Evolutionary conservation across 495 filamentous ascomycete species (phyloP), one percentile per base, ranked within the genome.

Genomic region (Patellaria atrata): DNA sequence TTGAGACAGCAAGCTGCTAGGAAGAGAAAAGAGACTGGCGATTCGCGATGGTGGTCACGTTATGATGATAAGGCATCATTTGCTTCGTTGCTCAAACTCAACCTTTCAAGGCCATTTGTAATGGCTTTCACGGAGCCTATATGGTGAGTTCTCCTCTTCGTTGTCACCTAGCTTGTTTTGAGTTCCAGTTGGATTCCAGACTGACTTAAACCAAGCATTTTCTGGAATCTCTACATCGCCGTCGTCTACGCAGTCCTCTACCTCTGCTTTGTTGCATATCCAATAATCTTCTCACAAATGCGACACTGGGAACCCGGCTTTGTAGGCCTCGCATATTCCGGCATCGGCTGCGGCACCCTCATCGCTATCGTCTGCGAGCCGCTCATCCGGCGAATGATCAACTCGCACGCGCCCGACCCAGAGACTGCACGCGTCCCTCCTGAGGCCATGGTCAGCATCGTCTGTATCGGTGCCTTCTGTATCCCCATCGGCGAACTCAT

Each of bases 101-200:
- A 81, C 38, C 58, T 94, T 2, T 69, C 69, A 22, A 63, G 85
- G 3, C 85, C 85, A 0, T 79, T 91, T 40, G 59, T 79, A 2
- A 77, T 93, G 59, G 65, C 73, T 16, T 69, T 79, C 30, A 83
- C 74, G 0, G 85, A 94, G 38, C 85, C 85, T 0, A 89, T 94
- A 37, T 73, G 81, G 56, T 82, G 65, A 40, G 56, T 44, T 12
- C 26, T 4, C 11, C 5, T 15, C 10, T 3, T 7, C 27, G 23
- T 3, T 15, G 4, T 22, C 12, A n/a, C n/a, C 8, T 18, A 23
- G 14, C 9, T 8, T 8, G 8, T 9, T 10, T 31, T 14, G 9
- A 31, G 8, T 16, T 23, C 14, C 3, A 4, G 25, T 9, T 8
- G 24, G 27, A 14, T 10, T 11, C 13, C 30, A 4, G n/a, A 12